Percentiles rank a stretch among this genome's conserved stretches.
Conservation (phyloP, 495 filamentous ascomycete genomes). For the Penicillium malachiteum region DNA sequence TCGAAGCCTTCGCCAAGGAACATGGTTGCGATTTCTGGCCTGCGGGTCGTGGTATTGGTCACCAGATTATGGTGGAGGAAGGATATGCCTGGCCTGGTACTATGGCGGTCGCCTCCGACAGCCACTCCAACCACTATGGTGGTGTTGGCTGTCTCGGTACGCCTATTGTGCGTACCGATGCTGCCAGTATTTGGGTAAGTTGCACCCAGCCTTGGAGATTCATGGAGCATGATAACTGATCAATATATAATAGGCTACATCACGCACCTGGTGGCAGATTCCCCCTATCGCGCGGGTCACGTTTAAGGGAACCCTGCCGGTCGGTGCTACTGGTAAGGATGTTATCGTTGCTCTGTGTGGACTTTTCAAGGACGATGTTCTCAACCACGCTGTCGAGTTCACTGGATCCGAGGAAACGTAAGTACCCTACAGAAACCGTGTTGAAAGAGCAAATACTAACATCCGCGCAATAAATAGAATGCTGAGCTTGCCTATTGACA, state of each 20-base stretch:
- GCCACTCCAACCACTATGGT: conserved; percentile 90
- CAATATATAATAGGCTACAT: conserved; percentile 41
- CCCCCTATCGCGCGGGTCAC: conserved; percentile 81
- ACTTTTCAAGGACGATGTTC: conserved; percentile 82
- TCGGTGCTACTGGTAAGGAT: conserved; percentile 91
- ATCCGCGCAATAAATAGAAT: conserved; percentile 30
- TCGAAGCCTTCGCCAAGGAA: conserved; percentile 80
- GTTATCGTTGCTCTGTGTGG: conserved; percentile 89
- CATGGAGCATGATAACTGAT: too few species aligned
- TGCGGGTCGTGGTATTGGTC: conserved; percentile 80
- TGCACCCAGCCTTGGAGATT: too few species aligned
- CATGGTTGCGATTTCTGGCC: conserved; percentile 85
- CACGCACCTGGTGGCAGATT: conserved; percentile 84
- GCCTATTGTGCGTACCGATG: conserved; percentile 84
- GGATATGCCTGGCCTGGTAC: conserved; percentile 83
- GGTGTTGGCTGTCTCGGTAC: conserved; percentile 59
- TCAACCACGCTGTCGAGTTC: conserved; percentile 94
- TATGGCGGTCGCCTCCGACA: conserved; percentile 77
- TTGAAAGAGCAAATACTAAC: too few species aligned
- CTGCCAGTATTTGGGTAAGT: conserved; percentile 75
- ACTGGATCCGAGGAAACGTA: conserved; percentile 71
- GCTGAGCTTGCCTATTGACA: conserved; percentile 69
- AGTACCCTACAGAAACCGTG: too few species aligned
- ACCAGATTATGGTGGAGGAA: conserved; percentile 89
- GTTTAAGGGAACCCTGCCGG: conserved; percentile 70